Percentiles rank a stretch among this genome's conserved stretches.
Conservation (phyloP, 805 yeast species). For the Candida ficus region DNA sequence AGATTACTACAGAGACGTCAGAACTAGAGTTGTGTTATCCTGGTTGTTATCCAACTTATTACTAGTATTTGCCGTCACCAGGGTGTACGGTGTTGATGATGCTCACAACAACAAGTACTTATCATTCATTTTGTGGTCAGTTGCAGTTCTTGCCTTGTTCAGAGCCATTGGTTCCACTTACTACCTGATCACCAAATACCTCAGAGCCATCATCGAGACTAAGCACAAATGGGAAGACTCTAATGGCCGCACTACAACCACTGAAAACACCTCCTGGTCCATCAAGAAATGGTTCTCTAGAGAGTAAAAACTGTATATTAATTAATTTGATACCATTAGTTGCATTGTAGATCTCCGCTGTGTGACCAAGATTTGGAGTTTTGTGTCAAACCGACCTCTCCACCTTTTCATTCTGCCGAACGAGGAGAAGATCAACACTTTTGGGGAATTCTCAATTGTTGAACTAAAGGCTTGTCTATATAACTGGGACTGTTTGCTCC, state of each 20-base stretch:
- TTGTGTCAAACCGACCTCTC: background rate
- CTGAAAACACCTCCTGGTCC: no score
- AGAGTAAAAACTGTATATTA: no score
- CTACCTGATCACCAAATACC: slow-evolving; percentile 45
- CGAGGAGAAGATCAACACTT: background rate
- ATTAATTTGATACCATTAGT: no score
- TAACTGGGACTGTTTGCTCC: no score
- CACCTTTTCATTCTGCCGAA: background rate
- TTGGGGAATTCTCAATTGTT: no score
- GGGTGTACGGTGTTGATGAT: slow-evolving; percentile 67
- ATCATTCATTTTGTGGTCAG: slow-evolving; percentile 86
- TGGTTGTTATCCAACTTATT: slow-evolving; percentile 86
- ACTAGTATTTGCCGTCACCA: slow-evolving; percentile 81
- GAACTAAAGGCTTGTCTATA: no score
- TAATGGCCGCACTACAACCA: no score
- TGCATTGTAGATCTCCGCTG: no score
- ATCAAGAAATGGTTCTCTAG: no score
- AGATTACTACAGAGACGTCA: slow-evolving; percentile 90
- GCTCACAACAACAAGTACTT: slow-evolving; percentile 68
- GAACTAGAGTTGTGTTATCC: slow-evolving; percentile 91
- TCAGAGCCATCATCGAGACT: slow-evolving; percentile 35
- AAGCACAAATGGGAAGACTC: slow-evolving; percentile 34
- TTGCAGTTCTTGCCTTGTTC: slow-evolving; percentile 75
- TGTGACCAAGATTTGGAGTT: no score
- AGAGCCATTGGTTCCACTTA: slow-evolving; percentile 79